A percentile compares a stretch with the other conserved stretches of the same genome.
These are phyloP conservation scores for Ajuga chamaepitys DNA, from an alignment of 257 asterid species.

Conservation along the genomic window DNA sequence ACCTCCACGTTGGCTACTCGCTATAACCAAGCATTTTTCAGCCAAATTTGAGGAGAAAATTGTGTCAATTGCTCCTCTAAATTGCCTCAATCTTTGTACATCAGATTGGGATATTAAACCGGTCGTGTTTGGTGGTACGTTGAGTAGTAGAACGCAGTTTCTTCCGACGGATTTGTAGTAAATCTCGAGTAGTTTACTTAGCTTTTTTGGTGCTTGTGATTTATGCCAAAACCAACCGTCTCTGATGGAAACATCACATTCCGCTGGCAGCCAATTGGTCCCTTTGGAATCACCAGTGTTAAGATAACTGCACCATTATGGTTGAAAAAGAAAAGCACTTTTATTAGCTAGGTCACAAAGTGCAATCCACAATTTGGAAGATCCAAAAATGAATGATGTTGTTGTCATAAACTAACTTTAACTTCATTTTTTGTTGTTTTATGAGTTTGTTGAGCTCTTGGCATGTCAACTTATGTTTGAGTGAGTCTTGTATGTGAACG, in stretches of 20 bases:
- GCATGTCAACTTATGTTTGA: no score
- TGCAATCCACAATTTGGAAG: no score
- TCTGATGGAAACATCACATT: conserved; percentile 88
- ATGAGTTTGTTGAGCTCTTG: no score
- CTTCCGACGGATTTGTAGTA: conserved; percentile 94
- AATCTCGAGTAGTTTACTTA: conserved; percentile 46
- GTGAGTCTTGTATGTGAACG: no score
- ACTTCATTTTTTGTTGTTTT: no score
- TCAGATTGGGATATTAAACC: conserved; percentile 71
- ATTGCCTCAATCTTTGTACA: conserved; percentile 44
- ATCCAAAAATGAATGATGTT: no score
- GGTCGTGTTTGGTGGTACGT: conserved; percentile 77
- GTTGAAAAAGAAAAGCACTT: no score
- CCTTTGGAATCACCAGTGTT: conserved; percentile 77
- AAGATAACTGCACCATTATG: conserved; percentile 51
- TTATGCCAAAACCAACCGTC: conserved; percentile 94
- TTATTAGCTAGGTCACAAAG: no score
- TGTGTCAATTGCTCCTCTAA: conserved; percentile 48
- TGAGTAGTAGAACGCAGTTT: conserved; percentile 72
- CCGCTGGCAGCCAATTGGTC: conserved; percentile 84
- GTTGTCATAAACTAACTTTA: no score
- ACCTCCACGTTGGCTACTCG: conserved; percentile 76
- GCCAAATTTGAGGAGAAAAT: conserved; percentile 58
- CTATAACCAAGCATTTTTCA: conserved; percentile 24
- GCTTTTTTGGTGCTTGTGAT: conserved; percentile 56